Conservation (phyloP, 2,329 filamentous ascomycete species). For the Domatiomyces catenatus region DNA sequence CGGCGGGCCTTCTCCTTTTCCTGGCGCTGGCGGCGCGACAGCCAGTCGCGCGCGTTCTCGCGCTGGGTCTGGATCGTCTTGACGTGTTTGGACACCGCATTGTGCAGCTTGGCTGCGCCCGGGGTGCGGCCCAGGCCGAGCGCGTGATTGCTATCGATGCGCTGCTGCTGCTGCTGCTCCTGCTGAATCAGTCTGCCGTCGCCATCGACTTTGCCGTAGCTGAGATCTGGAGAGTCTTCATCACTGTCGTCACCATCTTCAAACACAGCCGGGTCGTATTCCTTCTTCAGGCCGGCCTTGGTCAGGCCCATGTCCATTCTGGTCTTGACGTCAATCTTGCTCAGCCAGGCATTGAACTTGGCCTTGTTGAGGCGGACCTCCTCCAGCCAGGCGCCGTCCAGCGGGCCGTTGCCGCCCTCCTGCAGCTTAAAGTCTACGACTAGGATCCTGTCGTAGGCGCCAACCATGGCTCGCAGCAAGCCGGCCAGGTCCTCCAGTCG, state of each 20-base stretch:
- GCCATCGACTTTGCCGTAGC: not conserved
- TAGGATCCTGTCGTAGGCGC: conserved; percentile 21
- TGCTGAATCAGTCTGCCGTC: not conserved
- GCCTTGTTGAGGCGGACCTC: conserved; percentile 4
- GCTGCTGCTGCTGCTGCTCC: not conserved
- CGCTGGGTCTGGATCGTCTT: not conserved
- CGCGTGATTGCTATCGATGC: not conserved
- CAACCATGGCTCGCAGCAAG: conserved; percentile 20
- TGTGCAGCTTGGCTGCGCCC: not conserved
- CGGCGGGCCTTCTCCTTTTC: not conserved
- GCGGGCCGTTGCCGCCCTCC: conserved; percentile 12
- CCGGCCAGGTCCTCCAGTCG: conserved; percentile 10
- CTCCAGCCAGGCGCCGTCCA: conserved; percentile 7
- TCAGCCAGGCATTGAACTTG: not conserved
- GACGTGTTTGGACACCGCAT: not conserved
- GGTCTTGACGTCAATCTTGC: not conserved
- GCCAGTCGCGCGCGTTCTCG: not conserved
- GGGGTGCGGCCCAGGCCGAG: not conserved
- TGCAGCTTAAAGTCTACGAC: conserved; percentile 12
- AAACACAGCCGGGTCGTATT: not conserved
- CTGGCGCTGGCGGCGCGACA: not conserved
- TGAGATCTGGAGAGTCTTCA: not conserved
- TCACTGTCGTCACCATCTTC: not conserved
- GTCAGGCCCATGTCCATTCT: not conserved
- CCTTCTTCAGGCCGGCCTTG: not conserved